These are phyloP conservation scores for Crassisporium funariophilum DNA, from an alignment of 768 basidiomycete species.

Conservation along the genomic window DNA sequence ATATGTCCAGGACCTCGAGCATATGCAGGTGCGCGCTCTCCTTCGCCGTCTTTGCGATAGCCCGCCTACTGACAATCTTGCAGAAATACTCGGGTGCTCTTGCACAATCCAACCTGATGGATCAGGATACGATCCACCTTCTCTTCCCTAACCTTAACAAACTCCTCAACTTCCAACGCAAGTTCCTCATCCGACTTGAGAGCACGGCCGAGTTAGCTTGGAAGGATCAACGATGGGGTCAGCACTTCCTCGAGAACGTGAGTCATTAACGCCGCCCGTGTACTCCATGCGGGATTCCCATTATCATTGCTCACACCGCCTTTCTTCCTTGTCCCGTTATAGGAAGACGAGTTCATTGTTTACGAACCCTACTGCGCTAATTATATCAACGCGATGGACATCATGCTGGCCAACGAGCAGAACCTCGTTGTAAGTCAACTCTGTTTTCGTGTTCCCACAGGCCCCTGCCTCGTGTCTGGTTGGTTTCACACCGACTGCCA, in stretches of 20 bases:
- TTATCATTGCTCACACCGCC: conserved; percentile 42
- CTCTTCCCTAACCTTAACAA: conserved; percentile 95
- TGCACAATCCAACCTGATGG: conserved; percentile 80
- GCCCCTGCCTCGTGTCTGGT: conserved; percentile 16
- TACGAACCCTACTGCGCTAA: conserved; percentile 99
- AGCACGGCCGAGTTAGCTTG: conserved; percentile 81
- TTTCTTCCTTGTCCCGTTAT: conserved; percentile 46
- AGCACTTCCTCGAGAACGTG: conserved; percentile 81
- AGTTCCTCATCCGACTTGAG: conserved; percentile 89
- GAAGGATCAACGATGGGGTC: conserved; percentile 87
- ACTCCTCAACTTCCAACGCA: conserved; percentile 94
- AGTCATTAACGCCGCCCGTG: conserved; percentile 40
- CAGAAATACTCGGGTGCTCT: conserved; percentile 90
- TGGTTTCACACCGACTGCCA: conserved; percentile 27
- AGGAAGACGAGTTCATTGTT: conserved; percentile 95
- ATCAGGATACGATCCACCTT: conserved; percentile 93
- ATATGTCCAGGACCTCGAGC: conserved; percentile 95
- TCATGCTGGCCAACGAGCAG: conserved; percentile 85
- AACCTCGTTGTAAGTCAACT: conserved; percentile 72
- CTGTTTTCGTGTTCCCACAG: conserved; percentile 16
- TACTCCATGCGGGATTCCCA: conserved; percentile 44
- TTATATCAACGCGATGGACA: conserved; percentile 83
- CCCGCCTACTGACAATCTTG: conserved; percentile 19
- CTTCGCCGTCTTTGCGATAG: conserved; percentile 6
- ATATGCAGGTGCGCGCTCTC: conserved; percentile 77